Evolutionary conservation across 352 stramenopile species (phyloP).

Genomic region (Globisporangium emineosum): DNA sequence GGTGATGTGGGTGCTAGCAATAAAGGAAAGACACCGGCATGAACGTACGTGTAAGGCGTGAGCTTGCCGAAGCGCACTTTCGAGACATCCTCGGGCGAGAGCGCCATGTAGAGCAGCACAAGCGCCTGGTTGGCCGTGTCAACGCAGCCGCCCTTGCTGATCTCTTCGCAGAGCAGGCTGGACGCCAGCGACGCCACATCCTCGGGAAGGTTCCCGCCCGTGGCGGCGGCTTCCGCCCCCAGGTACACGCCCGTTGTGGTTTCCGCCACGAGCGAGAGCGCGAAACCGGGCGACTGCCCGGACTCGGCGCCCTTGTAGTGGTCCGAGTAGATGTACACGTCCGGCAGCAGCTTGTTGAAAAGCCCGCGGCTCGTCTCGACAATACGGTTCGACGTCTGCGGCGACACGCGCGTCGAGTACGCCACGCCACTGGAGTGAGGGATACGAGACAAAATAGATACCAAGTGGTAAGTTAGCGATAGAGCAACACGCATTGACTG

Average conservation of each 20-base stretch:
- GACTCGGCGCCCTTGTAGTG: constrained; percentile 93
- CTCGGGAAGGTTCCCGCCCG: constrained; percentile 91
- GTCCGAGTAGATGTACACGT: constrained; percentile 99
- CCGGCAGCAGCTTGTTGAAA: constrained; percentile 97
- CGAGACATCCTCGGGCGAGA: constrained; percentile 97
- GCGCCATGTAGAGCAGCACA: constrained; percentile 96
- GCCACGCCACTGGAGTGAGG: constrained; percentile 92
- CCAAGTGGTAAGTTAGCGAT: no score
- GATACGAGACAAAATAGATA: no score
- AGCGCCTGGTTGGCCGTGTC: constrained; percentile 96
- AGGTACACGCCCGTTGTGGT: constrained; percentile 96
- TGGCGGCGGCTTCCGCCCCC: constrained; percentile 89
- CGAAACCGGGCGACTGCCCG: constrained; percentile 89
- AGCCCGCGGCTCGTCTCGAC: constrained; percentile 95
- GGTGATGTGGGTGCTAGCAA: not conserved
- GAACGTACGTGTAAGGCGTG: constrained; percentile 73
- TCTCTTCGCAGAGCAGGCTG: constrained; percentile 96
- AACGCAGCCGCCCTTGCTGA: constrained; percentile 91
- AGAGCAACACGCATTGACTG: no score
- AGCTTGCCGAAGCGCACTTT: constrained; percentile 90
- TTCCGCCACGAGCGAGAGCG: constrained; percentile 94
- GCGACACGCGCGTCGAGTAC: constrained; percentile 96
- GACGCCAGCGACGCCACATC: constrained; percentile 93
- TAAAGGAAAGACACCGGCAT: not conserved
- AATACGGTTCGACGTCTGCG: constrained; percentile 96